Evolutionary conservation across 2,329 filamentous ascomycete species (phyloP).

Genomic region (Botrytis galanthina): DNA sequence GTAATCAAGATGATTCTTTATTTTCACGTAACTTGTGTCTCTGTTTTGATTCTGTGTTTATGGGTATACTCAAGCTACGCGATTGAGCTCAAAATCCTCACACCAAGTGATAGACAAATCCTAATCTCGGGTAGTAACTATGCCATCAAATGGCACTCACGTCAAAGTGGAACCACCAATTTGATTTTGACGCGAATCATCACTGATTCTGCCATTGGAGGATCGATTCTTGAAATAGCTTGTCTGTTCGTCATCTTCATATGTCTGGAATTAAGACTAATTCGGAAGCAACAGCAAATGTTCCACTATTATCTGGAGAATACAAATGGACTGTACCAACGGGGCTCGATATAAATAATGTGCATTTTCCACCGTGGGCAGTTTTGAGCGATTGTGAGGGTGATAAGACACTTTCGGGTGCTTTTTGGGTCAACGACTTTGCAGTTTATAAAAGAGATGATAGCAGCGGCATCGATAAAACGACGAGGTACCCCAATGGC

Average conservation of each 20-base stretch:
- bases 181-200: constrained; percentile 2
- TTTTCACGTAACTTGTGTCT: neutral
- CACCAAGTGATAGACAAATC: constrained; percentile 3
- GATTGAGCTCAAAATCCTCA: neutral
- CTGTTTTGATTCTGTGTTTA: neutral
- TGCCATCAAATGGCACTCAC: neutral
- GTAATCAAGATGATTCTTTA: neutral
- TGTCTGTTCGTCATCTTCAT: constrained; percentile 4
- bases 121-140: neutral
- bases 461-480: neutral
- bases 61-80: neutral
- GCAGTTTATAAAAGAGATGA: neutral
- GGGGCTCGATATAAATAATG: constrained; percentile 18
- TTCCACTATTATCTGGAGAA: neutral
- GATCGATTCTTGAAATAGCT: constrained; percentile 4
- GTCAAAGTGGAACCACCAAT: neutral
- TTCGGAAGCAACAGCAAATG: constrained; percentile 5
- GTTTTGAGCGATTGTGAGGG: constrained; percentile 6
- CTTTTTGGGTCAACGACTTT: constrained; percentile 17
- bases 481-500: neutral
- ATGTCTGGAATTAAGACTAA: neutral
- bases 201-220: neutral
- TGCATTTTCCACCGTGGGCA: constrained; percentile 14
- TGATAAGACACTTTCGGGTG: neutral
- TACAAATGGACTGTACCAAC: constrained; percentile 1